phyloP scores from a whole-genome alignment of 2,329 filamentous ascomycete genomes.

The Cucurbitaria berberidis region DNA sequence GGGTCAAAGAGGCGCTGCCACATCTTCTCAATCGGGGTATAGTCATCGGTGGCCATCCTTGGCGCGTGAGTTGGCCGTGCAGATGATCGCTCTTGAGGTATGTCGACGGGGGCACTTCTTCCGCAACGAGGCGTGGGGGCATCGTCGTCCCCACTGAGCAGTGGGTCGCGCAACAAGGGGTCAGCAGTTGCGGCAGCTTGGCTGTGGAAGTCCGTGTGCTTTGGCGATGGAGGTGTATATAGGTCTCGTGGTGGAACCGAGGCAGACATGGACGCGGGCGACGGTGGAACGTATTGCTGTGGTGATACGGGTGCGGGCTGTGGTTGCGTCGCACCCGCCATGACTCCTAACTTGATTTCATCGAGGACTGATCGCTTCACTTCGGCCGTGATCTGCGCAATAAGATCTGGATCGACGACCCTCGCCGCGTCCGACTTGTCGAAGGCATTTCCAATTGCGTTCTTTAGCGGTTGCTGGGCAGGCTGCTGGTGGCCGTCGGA shows the following conservation, averaged over 20 bases:
- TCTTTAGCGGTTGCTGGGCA: conserved; percentile 57
- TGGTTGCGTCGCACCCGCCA: conserved; percentile 34
- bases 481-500: conserved; percentile 48
- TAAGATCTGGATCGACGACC: conserved; percentile 64
- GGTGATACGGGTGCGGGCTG: conserved; percentile 44
- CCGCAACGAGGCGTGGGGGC: conserved; percentile 37
- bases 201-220: conserved; percentile 38
- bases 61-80: conserved; percentile 34
- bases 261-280: conserved; percentile 54
- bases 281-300: conserved; percentile 48
- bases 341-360: conserved; percentile 55
- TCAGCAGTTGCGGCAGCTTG: conserved; percentile 48
- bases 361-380: conserved; percentile 54
- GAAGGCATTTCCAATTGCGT: conserved; percentile 64
- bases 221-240: conserved; percentile 64
- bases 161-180: conserved; percentile 34
- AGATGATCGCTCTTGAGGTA: conserved; percentile 27
- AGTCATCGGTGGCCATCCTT: conserved; percentile 45
- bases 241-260: conserved; percentile 56
- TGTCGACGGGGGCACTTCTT: conserved; percentile 33
- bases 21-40: conserved; percentile 64
- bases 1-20: conserved; percentile 79
- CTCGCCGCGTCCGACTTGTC: conserved; percentile 57
- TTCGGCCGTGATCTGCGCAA: conserved; percentile 68
- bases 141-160: conserved; percentile 40